phyloP scores from a whole-genome alignment of 345 rosid genomes.

The Sonneratia caseolaris region DNA sequence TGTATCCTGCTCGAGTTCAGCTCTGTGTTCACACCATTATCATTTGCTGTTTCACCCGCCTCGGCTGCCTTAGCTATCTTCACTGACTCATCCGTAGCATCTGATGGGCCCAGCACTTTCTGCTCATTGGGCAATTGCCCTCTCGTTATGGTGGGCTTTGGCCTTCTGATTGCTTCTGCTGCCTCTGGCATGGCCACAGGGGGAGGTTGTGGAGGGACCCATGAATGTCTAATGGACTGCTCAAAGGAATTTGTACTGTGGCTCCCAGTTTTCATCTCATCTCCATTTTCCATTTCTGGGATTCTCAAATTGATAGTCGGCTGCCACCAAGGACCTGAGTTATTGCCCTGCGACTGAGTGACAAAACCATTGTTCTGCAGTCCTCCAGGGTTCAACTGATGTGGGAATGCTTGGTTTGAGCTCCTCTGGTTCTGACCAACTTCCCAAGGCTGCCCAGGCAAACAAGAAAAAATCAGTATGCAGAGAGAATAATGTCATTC shows the following conservation, averaged over 20 bases:
- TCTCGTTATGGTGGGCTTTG: conserved; percentile 48
- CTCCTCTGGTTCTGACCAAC: conserved; percentile 34
- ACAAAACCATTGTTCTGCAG: conserved; percentile 23
- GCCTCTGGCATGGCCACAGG: conserved; percentile 89
- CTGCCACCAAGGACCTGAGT: conserved; percentile 63
- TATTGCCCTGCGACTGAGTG: conserved; percentile 11
- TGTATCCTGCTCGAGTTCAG: conserved; percentile 40
- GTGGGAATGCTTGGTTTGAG: conserved; percentile 17
- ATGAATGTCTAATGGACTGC: conserved; percentile 47
- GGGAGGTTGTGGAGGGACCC: conserved; percentile 97
- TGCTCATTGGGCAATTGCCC: conserved; percentile 32
- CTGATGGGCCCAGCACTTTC: not conserved
- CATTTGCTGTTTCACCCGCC: conserved; percentile 31
- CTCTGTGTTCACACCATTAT: conserved; percentile 25
- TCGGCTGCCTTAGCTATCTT: conserved; percentile 53
- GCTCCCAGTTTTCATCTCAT: conserved; percentile 24
- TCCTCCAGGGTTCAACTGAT: conserved; percentile 22
- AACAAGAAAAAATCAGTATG: not conserved
- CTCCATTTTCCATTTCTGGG: conserved; percentile 52
- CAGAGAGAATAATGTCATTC: too few relatives aligned
- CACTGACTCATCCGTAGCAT: conserved; percentile 12
- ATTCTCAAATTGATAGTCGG: conserved; percentile 42
- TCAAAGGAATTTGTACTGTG: conserved; percentile 30
- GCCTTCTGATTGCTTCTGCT: conserved; percentile 87
- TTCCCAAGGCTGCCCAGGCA: conserved; percentile 72